Evolutionary conservation across 1,284 basidiomycete genomes (phyloP), one percentile per base, ranked within the genome.

Genomic region (Melampsora americana): DNA sequence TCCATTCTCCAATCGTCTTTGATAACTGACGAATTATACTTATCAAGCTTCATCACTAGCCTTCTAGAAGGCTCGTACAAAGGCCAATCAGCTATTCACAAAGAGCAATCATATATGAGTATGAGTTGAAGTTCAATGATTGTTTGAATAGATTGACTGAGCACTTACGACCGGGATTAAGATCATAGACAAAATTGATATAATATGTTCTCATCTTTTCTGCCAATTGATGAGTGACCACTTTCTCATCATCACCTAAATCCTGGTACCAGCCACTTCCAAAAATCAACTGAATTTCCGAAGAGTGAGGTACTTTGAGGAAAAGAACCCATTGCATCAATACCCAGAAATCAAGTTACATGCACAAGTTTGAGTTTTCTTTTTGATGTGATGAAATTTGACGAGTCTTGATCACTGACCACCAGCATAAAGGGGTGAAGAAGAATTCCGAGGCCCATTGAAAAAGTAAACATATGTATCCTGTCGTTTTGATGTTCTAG

Each of bases 171-270:
- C 72, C 72, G 16, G 72, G 72, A 46, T 66, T 60, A 4, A 74
- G 65, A n/a, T 74, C 72, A 66, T 74, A 35, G 18, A 61, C 72
- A 32, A 74, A 74, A n/a, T 53, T 74, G 42, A 74, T 74, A 18
- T 67, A 74, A 61, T 59, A 64, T 11, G 65, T 44, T 66, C 72
- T 66, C 6, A 74, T 56, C 42, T 42, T 61, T 30, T 46, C 39
- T n/a, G 72, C 72, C 28, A 74, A 61, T 30, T 30, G 62, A 28
- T 44, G 35, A 4, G 53, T 61, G 42, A 39, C 50, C 32, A 23
- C 56, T 23, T 39, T 61, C 56, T 74, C 72, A 20, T 42, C 12
- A 61, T 26, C 26, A 11, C 46, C 12, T 32, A 67, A 26, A 20
- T 61, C 42, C 26, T 59, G 32, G 42, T 59, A 44, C 16, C 56